Conservation (phyloP, 139 green algal species). For the Marvania coccoides region DNA sequence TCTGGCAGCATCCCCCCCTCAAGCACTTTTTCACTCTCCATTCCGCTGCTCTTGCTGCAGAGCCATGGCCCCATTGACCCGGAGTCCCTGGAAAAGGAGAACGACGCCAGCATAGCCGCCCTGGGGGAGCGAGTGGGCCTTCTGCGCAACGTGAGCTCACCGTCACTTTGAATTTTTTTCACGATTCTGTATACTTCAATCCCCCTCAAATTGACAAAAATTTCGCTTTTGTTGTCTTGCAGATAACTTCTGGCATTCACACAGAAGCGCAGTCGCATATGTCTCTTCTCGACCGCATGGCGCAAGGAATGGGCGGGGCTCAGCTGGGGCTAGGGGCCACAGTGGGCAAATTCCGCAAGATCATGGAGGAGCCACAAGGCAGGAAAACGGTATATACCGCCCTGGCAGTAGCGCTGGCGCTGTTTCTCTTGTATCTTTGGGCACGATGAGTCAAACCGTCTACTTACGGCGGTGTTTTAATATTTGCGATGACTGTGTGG, state of each 20-base stretch:
- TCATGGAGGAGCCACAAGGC: conserved; percentile 43
- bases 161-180: background rate
- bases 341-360: conserved; percentile 51
- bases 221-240: background rate
- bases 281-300: conserved; percentile 55
- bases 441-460: background rate
- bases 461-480: background rate
- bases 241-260: conserved; percentile 58
- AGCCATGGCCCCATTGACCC: conserved; percentile 33
- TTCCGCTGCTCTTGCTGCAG: background rate
- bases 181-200: background rate
- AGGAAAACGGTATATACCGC: conserved; percentile 33
- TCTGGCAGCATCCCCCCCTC: background rate
- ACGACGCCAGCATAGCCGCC: conserved; percentile 52
- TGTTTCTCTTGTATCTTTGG: conserved; percentile 52
- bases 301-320: conserved; percentile 35
- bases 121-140: conserved; percentile 52
- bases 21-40: background rate
- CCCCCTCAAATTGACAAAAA: background rate
- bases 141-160: conserved; percentile 36
- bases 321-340: conserved; percentile 37
- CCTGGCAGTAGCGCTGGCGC: conserved; percentile 4
- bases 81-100: conserved; percentile 62
- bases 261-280: conserved; percentile 54
- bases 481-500: background rate